Conservation (phyloP, 352 stramenopile species). For the Halophytophthora batemanensis region DNA sequence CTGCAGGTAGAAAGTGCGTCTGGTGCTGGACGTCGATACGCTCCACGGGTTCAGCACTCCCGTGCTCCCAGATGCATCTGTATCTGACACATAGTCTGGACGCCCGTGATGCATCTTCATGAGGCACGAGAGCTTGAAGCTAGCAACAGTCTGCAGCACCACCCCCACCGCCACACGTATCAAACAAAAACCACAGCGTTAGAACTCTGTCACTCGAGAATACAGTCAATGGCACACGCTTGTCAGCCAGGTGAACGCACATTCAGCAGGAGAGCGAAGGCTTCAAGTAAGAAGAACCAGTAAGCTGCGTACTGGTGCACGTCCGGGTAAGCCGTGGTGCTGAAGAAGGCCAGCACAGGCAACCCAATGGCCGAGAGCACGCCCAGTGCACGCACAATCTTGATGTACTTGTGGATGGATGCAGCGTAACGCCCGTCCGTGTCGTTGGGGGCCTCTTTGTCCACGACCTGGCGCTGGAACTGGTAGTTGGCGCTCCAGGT, state of each 20-base stretch:
- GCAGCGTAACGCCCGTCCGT: constrained; percentile 1
- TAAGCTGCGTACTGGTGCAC: constrained; percentile 64
- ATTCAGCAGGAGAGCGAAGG: constrained; percentile 53
- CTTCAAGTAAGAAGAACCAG: constrained; percentile 72
- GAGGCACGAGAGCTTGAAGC: constrained; percentile 26
- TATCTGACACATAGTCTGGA: constrained; percentile 8
- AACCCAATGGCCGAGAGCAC: constrained; percentile 36
- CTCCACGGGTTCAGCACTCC: constrained; percentile 12
- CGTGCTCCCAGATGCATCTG: neutral
- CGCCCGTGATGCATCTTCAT: constrained; percentile 2
- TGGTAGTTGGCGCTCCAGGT: constrained; percentile 46
- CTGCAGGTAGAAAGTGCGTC: constrained; percentile 37
- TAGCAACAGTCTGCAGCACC: constrained; percentile 26
- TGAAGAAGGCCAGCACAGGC: constrained; percentile 55
- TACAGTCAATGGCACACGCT: neutral
- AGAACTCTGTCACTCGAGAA: neutral
- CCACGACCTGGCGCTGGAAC: constrained; percentile 33
- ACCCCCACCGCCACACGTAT: too few species aligned
- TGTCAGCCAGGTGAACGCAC: constrained; percentile 23
- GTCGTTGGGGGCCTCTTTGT: constrained; percentile 10
- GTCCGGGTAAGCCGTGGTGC: constrained; percentile 46
- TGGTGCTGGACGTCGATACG: constrained; percentile 20
- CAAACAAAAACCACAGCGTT: too few species aligned
- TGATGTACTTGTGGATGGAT: constrained; percentile 6
- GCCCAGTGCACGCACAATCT: constrained; percentile 24